phyloP scores from a whole-genome alignment of 2,329 filamentous ascomycete species.

The Fusarium subglutinans region DNA sequence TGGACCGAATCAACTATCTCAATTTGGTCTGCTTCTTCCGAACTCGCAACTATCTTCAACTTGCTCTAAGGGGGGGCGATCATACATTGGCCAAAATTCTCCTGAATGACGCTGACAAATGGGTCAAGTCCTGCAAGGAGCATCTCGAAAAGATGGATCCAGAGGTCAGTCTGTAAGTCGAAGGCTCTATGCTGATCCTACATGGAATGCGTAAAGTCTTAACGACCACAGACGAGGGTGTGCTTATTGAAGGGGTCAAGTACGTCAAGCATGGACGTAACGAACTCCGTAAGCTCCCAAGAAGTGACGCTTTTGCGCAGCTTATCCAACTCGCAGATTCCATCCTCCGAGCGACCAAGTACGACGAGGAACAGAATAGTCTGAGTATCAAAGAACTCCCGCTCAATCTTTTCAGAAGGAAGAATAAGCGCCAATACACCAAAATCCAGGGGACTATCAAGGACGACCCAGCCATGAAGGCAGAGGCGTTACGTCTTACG shows the following conservation, averaged over 20 bases:
- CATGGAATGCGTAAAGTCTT: constrained; percentile 1
- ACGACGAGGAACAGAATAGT: neutral
- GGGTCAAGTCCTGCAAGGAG: constrained; percentile 3
- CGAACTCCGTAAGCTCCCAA: neutral
- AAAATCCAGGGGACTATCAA: neutral
- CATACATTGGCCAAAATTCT: constrained; percentile 1
- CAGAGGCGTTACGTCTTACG: neutral
- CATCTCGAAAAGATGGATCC: constrained; percentile 22
- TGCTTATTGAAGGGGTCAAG: neutral
- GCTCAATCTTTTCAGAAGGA: neutral
- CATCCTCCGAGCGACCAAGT: neutral
- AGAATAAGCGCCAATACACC: neutral
- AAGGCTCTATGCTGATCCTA: constrained; percentile 17
- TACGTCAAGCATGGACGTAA: neutral
- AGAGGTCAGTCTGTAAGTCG: constrained; percentile 3
- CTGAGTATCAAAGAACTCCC: neutral
- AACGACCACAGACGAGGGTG: neutral
- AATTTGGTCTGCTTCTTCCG: constrained; percentile 25
- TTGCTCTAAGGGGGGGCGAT: constrained; percentile 3
- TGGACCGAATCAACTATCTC: constrained; percentile 31
- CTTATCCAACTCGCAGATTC: neutral
- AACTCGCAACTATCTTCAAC: constrained; percentile 22
- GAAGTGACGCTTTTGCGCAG: neutral
- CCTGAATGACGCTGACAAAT: constrained; percentile 8
- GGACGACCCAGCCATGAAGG: neutral